A percentile compares a stretch with the other conserved stretches of the same genome.
Evolutionary conservation across 169 alveolate species (phyloP).

Genomic region (Theileria sp.): DNA sequence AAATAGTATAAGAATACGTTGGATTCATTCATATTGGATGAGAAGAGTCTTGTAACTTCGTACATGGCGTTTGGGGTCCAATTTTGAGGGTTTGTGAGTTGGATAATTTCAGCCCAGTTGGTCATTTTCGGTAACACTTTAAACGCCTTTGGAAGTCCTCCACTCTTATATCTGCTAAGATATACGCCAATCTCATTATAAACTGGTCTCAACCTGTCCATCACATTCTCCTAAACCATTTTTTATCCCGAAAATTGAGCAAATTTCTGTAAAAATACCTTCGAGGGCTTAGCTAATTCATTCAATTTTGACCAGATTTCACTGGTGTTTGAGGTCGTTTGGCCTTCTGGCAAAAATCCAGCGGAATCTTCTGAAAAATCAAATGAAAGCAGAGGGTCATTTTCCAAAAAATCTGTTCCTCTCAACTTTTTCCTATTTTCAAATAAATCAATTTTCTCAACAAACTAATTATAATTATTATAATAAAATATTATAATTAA

Average conservation of each 20-base stretch:
- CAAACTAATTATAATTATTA: slow-evolving; percentile 10
- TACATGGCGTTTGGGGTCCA: slow-evolving; percentile 94
- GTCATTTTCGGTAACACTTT: slow-evolving; percentile 87
- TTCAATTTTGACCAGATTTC: slow-evolving; percentile 36
- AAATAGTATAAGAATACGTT: slow-evolving; percentile 62
- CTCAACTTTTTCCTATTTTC: background rate
- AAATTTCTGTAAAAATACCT: background rate
- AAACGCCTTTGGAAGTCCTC: slow-evolving; percentile 92
- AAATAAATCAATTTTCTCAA: background rate
- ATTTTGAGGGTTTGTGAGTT: slow-evolving; percentile 88
- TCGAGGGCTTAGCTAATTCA: background rate
- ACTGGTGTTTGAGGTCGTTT: slow-evolving; percentile 2
- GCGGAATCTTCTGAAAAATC: slow-evolving; percentile 22
- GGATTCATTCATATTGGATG: slow-evolving; percentile 83
- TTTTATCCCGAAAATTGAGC: background rate
- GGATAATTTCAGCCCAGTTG: slow-evolving; percentile 91
- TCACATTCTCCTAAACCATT: background rate
- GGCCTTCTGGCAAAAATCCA: slow-evolving; percentile 59
- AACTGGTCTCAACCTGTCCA: slow-evolving; percentile 34
- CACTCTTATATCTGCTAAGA: slow-evolving; percentile 82
- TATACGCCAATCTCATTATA: slow-evolving; percentile 54
- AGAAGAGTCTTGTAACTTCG: slow-evolving; percentile 88
- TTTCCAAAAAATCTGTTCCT: slow-evolving; percentile 48
- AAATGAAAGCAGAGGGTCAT: slow-evolving; percentile 36
- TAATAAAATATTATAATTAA: background rate